These are phyloP conservation scores for Xylaria sp. DNA, from an alignment of 2,329 filamentous ascomycete species.

Conservation along the genomic window DNA sequence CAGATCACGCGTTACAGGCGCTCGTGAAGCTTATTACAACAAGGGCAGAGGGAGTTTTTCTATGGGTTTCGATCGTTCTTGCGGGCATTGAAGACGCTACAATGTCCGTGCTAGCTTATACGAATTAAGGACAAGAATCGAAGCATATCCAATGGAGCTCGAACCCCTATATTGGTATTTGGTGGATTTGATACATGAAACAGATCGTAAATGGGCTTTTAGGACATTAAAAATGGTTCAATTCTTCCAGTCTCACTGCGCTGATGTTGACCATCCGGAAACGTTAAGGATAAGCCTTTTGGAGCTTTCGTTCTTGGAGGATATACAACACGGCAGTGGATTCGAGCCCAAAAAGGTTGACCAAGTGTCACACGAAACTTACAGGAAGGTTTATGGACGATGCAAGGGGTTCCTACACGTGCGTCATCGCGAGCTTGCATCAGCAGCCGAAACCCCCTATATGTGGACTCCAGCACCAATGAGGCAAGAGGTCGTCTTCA, in stretches of 20 bases:
- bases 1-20: neutral
- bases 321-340: neutral
- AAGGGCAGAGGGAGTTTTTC: constrained; percentile 31
- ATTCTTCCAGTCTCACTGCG: neutral
- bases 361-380: neutral
- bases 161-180: constrained; percentile 15
- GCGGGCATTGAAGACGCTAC: constrained; percentile 24
- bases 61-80: constrained; percentile 33
- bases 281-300: neutral
- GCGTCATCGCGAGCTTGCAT: too few relatives aligned
- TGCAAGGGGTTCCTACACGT: constrained; percentile 14
- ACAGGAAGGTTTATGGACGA: constrained; percentile 12
- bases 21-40: constrained; percentile 15
- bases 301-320: constrained; percentile 12
- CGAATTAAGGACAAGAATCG: constrained; percentile 16
- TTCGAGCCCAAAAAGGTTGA: neutral
- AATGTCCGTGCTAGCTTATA: constrained; percentile 18
- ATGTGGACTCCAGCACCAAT: neutral
- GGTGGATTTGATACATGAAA: neutral
- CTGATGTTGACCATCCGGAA: neutral
- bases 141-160: constrained; percentile 27
- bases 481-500: neutral
- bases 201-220: constrained; percentile 5
- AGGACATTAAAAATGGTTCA: neutral
- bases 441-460: neutral